A percentile compares a stretch with the other conserved stretches of the same genome.
Evolutionary conservation across 164 flowering plant species (phyloP).

Genomic region (Cinnamomum chago): DNA sequence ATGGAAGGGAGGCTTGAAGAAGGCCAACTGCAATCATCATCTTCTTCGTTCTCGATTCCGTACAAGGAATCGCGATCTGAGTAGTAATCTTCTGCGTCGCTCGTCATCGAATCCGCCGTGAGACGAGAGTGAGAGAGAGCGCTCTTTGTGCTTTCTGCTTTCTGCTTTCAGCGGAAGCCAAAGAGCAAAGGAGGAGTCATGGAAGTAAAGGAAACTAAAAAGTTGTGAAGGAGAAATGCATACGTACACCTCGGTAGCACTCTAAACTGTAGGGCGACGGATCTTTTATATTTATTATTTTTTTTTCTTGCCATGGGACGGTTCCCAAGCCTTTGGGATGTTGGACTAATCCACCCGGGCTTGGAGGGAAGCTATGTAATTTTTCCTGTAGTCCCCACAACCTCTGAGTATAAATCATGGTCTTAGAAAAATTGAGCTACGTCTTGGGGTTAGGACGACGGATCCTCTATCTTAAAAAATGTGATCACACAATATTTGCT

Average conservation of each 20-base stretch:
- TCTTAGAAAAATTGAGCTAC: too few relatives aligned
- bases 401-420: too few relatives aligned
- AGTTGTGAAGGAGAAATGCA: not conserved
- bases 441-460: not conserved
- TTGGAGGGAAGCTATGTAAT: too few relatives aligned
- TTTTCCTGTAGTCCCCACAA: too few relatives aligned
- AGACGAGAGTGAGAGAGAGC: not conserved
- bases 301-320: too few relatives aligned
- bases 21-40: not conserved
- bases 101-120: slow-evolving; percentile 5
- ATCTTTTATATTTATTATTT: too few relatives aligned
- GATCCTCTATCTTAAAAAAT: too few relatives aligned
- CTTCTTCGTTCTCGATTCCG: slow-evolving; percentile 4
- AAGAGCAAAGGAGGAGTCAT: not conserved
- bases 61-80: slow-evolving; percentile 1
- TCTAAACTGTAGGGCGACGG: not conserved
- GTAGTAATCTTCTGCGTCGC: slow-evolving; percentile 1
- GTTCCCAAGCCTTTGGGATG: too few relatives aligned
- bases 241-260: not conserved
- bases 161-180: not conserved
- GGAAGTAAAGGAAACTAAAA: not conserved
- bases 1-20: not conserved
- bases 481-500: too few relatives aligned
- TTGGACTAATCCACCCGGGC: too few relatives aligned
- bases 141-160: not conserved